Conservation (phyloP, 768 basidiomycete genomes). For the Lentinula guzmanii region DNA sequence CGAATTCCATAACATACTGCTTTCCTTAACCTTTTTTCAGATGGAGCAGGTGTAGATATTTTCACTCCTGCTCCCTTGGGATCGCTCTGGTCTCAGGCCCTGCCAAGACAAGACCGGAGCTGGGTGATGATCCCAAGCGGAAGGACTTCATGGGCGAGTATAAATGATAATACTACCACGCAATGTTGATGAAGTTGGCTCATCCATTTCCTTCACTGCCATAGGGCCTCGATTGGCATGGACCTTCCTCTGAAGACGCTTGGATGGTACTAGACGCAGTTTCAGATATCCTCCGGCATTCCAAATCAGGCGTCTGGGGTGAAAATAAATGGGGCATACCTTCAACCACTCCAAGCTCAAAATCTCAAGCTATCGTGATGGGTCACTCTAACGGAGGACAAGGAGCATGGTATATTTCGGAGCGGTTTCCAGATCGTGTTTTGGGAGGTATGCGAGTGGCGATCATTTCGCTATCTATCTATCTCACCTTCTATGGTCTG, state of each 20-base stretch:
- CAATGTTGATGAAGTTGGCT: no score
- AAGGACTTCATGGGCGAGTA: slow-evolving; percentile 69
- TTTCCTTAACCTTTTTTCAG: slow-evolving; percentile 25
- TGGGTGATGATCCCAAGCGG: slow-evolving; percentile 87
- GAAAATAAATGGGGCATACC: background rate
- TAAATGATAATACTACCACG: background rate
- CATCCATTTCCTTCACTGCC: background rate
- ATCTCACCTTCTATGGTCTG: background rate
- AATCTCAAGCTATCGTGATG: slow-evolving; percentile 54
- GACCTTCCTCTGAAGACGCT: slow-evolving; percentile 67
- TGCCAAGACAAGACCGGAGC: slow-evolving; percentile 50
- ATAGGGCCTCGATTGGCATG: slow-evolving; percentile 92
- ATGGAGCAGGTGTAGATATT: slow-evolving; percentile 86
- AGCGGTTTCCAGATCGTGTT: slow-evolving; percentile 72
- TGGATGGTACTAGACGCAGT: slow-evolving; percentile 61
- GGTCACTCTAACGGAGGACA: slow-evolving; percentile 96
- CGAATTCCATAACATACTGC: background rate
- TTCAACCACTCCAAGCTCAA: slow-evolving; percentile 12
- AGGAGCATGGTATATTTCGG: slow-evolving; percentile 77
- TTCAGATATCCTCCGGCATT: slow-evolving; percentile 31
- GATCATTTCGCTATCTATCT: background rate
- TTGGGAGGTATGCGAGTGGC: slow-evolving; percentile 40
- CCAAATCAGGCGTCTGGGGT: slow-evolving; percentile 26
- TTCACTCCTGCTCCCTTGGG: slow-evolving; percentile 17
- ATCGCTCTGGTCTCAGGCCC: slow-evolving; percentile 56